Percentiles rank a stretch among this genome's conserved stretches.
Conservation (phyloP, 176 grass and related monocot species). For the Bolboschoenus planiculmis region DNA sequence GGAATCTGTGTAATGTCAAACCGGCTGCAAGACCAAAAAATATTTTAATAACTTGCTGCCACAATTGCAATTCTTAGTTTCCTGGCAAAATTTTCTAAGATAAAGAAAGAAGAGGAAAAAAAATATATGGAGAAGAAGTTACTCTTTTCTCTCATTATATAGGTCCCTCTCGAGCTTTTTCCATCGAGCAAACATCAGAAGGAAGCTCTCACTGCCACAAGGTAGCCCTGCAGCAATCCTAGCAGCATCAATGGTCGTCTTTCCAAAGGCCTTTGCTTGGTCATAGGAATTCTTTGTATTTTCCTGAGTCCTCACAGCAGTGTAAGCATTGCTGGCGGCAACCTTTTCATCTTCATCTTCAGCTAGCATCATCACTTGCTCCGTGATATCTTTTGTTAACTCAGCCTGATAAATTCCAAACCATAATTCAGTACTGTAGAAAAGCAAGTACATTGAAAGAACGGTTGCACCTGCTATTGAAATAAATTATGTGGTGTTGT, state of each 20-base stretch:
- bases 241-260: slow-evolving; percentile 70
- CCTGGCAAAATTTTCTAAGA: background rate
- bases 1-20: slow-evolving; percentile 93
- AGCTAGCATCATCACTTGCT: slow-evolving; percentile 89
- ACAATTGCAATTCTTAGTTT: background rate
- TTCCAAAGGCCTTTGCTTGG: slow-evolving; percentile 77
- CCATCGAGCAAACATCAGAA: slow-evolving; percentile 96
- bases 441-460: background rate
- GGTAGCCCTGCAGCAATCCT: slow-evolving; percentile 78
- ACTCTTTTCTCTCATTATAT: slow-evolving; percentile 94
- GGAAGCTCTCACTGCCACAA: slow-evolving; percentile 93
- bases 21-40: slow-evolving; percentile 50
- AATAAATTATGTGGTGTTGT: background rate
- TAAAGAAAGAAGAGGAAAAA: slow-evolving; percentile 19
- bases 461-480: background rate
- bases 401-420: slow-evolving; percentile 46
- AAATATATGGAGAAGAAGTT: slow-evolving; percentile 25
- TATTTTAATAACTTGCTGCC: slow-evolving; percentile 11
- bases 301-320: background rate
- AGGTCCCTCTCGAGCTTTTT: slow-evolving; percentile 91
- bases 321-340: slow-evolving; percentile 41
- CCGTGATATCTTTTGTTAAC: slow-evolving; percentile 75
- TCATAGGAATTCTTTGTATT: slow-evolving; percentile 52
- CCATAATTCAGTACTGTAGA: background rate
- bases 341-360: slow-evolving; percentile 74